Evolutionary conservation across 2,329 filamentous ascomycete genomes (phyloP).

Genomic region (Cladosporium halotolerans): DNA sequence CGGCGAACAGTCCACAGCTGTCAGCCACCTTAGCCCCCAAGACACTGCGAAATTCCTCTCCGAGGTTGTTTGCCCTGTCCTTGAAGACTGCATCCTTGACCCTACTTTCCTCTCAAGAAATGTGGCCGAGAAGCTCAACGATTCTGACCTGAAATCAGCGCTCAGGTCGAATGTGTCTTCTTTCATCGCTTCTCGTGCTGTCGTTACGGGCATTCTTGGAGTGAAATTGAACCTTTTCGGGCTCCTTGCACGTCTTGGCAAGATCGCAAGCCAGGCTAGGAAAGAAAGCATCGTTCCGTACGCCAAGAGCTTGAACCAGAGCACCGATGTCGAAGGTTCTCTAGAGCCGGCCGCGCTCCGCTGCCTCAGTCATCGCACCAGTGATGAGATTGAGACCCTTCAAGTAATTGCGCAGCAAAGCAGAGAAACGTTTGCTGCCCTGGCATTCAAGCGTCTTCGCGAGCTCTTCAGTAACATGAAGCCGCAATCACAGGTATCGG

Average conservation of each 20-base stretch:
- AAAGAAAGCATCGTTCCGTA: conserved; percentile 42
- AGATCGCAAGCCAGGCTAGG: conserved; percentile 65
- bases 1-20: conserved; percentile 32
- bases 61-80: conserved; percentile 61
- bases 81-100: conserved; percentile 86
- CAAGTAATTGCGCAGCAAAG: conserved; percentile 39
- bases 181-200: conserved; percentile 68
- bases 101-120: conserved; percentile 61
- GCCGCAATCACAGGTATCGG: conserved; percentile 51
- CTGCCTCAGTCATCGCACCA: conserved; percentile 50
- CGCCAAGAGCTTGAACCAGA: background rate
- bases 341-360: conserved; percentile 49
- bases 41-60: conserved; percentile 57
- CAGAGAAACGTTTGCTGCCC: conserved; percentile 50
- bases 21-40: conserved; percentile 54
- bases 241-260: conserved; percentile 64
- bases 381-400: conserved; percentile 51
- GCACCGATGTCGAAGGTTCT: background rate
- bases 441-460: conserved; percentile 63
- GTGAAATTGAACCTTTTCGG: conserved; percentile 69
- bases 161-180: conserved; percentile 59
- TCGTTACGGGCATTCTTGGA: conserved; percentile 59
- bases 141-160: conserved; percentile 53
- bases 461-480: conserved; percentile 70
- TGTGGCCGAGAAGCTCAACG: conserved; percentile 56